Percentiles rank a stretch among this genome's conserved stretches.
Evolutionary conservation across 371 early-diverging fungal species (phyloP).

Genomic region (Mucor saturninus): DNA sequence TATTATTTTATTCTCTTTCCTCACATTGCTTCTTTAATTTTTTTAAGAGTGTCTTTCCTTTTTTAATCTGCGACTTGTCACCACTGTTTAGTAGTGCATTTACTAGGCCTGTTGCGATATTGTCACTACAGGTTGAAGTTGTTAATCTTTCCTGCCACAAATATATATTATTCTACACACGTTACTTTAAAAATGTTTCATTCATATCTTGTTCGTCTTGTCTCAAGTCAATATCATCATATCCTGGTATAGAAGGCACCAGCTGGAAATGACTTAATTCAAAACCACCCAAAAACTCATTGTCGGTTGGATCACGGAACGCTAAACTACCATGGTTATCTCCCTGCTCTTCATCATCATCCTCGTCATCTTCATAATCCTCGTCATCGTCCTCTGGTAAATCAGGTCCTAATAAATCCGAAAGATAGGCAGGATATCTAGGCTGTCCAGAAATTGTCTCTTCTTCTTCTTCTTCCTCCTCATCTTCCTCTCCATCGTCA

Average conservation of each 20-base stretch:
- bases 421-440: conserved; percentile 21
- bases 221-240: conserved; percentile 22
- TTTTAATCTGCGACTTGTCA: conserved; percentile 15
- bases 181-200: conserved; percentile 28
- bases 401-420: conserved; percentile 32
- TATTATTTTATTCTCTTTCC: conserved; percentile 2
- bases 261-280: conserved; percentile 33
- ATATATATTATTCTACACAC: neutral
- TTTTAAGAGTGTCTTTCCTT: conserved; percentile 17
- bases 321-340: conserved; percentile 26
- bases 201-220: conserved; percentile 23
- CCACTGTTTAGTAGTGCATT: conserved; percentile 35
- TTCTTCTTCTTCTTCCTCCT: conserved; percentile 8
- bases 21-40: conserved; percentile 22
- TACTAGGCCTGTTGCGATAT: conserved; percentile 29
- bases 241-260: conserved; percentile 20
- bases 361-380: conserved; percentile 22
- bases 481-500: conserved; percentile 1
- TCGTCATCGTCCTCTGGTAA: conserved; percentile 36
- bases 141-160: neutral
- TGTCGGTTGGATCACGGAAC: conserved; percentile 32
- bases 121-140: conserved; percentile 26
- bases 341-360: conserved; percentile 9
- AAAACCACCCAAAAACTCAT: conserved; percentile 30
- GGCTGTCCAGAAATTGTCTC: conserved; percentile 28